A percentile compares a stretch with the other conserved stretches of the same genome.
Evolutionary conservation across 306 rosid species (phyloP).

Genomic region (Arachis stenosperma): DNA sequence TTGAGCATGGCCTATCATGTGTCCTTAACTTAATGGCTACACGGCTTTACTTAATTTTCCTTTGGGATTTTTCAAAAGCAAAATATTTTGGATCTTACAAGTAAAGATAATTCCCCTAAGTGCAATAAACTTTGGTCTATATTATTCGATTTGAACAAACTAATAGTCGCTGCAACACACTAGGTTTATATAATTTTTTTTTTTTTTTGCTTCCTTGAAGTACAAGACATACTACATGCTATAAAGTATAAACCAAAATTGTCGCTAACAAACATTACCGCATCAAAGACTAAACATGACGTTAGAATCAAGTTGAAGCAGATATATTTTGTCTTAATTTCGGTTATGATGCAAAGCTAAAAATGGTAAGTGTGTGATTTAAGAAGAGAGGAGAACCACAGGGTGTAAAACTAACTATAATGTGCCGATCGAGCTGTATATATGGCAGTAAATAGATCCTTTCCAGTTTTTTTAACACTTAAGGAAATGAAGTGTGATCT

Average conservation of each 20-base stretch:
- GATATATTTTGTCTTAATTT: neutral
- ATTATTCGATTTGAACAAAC: neutral
- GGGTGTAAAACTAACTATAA: slow-evolving; percentile 14
- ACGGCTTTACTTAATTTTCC: neutral
- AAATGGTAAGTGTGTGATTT: neutral
- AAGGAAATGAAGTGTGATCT: neutral
- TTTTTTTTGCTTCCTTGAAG: neutral
- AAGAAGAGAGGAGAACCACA: slow-evolving; percentile 33
- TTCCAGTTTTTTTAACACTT: neutral
- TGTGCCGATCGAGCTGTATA: slow-evolving; percentile 19
- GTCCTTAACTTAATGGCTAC: neutral
- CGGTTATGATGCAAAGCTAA: slow-evolving; percentile 5
- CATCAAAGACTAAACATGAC: neutral
- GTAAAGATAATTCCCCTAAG: neutral
- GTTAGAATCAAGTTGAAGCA: neutral
- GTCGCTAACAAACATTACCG: slow-evolving; percentile 1
- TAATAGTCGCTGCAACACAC: neutral
- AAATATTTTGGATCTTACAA: neutral
- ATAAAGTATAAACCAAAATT: neutral
- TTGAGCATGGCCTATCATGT: neutral
- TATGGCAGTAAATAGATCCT: no score
- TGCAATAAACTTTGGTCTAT: neutral
- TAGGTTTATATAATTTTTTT: neutral
- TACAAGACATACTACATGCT: neutral
- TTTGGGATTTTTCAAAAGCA: neutral